Conservation (phyloP, 768 basidiomycete genomes). For the Boletellus ananas region DNA sequence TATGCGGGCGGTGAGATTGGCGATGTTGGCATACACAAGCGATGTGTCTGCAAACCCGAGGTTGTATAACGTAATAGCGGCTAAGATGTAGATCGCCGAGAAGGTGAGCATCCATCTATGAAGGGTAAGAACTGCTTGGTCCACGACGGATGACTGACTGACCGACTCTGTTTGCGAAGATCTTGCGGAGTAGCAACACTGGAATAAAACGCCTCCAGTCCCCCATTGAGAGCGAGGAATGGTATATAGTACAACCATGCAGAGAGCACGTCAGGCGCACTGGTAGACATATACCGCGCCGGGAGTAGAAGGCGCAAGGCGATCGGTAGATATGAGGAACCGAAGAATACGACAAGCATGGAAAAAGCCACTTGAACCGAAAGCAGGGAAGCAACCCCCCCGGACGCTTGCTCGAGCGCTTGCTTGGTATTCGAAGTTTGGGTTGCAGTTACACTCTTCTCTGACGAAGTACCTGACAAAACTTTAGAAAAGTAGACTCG, state of each 20-base stretch:
- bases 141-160: constrained; percentile 13
- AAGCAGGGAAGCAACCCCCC: constrained; percentile 55
- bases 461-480: constrained; percentile 31
- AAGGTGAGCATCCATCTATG: constrained; percentile 74
- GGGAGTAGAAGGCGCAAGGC: constrained; percentile 70
- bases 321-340: constrained; percentile 69
- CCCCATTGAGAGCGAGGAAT: constrained; percentile 83
- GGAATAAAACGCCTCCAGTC: constrained; percentile 86
- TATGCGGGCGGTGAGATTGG: constrained; percentile 61
- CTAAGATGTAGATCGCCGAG: constrained; percentile 61
- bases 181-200: constrained; percentile 68
- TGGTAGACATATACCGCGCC: constrained; percentile 62
- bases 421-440: not conserved
- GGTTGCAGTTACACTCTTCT: not conserved
- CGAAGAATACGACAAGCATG: constrained; percentile 70
- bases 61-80: constrained; percentile 46
- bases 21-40: constrained; percentile 73
- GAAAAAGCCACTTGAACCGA: constrained; percentile 64
- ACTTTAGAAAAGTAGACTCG: constrained; percentile 84
- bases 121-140: constrained; percentile 1
- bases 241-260: constrained; percentile 91
- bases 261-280: constrained; percentile 71
- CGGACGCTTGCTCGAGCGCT: constrained; percentile 40
- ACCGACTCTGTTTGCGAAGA: constrained; percentile 66
- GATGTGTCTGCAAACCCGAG: constrained; percentile 58